Evolutionary conservation across 2,329 filamentous ascomycete species (phyloP), one percentile per base, ranked within the genome.

Genomic region (Diplodia corticola): DNA sequence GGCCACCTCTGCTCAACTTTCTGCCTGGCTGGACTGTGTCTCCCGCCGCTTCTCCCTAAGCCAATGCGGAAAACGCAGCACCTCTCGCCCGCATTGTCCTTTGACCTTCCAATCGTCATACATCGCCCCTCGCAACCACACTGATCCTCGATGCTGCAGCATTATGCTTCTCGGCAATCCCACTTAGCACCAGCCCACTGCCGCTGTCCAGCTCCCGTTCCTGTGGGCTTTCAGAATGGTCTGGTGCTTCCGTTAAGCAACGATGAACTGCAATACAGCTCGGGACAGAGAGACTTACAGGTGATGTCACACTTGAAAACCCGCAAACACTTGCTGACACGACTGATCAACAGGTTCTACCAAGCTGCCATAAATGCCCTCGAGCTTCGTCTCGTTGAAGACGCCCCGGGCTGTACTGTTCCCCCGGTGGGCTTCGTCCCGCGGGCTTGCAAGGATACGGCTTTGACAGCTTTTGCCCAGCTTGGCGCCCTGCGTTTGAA

Each of bases 401-500:
- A 61, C 17, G 17, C 46, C 10, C 46, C 54, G 1, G 54, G 46
- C 22, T 60, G 64, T 9, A 24, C 13, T 22, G n/a, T 61, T 2
- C 64, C 64, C 7, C 54, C 64, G 1, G 22, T 2, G 9, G 64
- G 46, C 6, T 66, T 60, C 22, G 17, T 49, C 13, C 54, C 64
- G n/a, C 17, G 46, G 5, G 24, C 73, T 1, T 74, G 73, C 10
- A 73, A 77, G 33, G 77, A 79, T 59, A 73, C 71, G 61, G 75
- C 75, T 44, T 67, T 79, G 67, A 76, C 74, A 10, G 75, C 76
- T 10, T 77, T 78, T 66, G 76, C 76, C 1, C 77, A 79, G 44
- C 64, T 79, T 46, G 77, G 76, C 4, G 76, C 77, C n/a, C 69
- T 78, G 24, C 75, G 76, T 12, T 69, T 79, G 22, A 74, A 77